phyloP scores from a whole-genome alignment of 1,139 yeast species.

The Nematodospora anomalae region DNA sequence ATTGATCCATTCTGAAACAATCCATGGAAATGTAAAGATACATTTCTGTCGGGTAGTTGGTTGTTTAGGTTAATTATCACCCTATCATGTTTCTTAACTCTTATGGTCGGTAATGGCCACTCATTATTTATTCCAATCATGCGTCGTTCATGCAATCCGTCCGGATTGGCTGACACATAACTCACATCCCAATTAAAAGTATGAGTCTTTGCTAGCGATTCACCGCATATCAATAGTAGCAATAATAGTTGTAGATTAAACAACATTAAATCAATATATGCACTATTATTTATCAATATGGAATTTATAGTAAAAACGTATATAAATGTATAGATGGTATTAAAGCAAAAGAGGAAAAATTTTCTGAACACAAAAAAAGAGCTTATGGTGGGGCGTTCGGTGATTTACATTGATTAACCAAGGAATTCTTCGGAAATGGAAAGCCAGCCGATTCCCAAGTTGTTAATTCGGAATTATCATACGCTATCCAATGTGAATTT shows the following conservation, averaged over 20 bases:
- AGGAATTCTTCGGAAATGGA: slow-evolving; percentile 22
- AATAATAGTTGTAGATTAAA: slow-evolving; percentile 1
- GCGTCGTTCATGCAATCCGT: slow-evolving; percentile 63
- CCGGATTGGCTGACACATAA: slow-evolving; percentile 73
- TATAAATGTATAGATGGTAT: background rate
- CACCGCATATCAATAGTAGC: background rate
- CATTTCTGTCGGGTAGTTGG: slow-evolving; percentile 62
- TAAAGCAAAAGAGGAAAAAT: background rate
- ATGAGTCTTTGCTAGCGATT: slow-evolving; percentile 52
- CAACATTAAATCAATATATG: background rate
- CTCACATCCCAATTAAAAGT: slow-evolving; percentile 71
- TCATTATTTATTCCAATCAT: slow-evolving; percentile 79
- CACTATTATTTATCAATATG: background rate
- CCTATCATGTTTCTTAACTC: slow-evolving; percentile 75
- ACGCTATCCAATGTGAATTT: slow-evolving; percentile 24
- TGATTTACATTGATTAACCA: slow-evolving; percentile 19
- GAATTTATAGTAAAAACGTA: slow-evolving; percentile 1
- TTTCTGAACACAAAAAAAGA: too few relatives aligned
- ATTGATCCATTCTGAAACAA: slow-evolving; percentile 72
- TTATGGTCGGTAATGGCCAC: slow-evolving; percentile 83
- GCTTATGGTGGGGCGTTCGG: background rate
- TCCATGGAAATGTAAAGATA: slow-evolving; percentile 91
- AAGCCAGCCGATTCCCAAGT: slow-evolving; percentile 30
- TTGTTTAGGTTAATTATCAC: slow-evolving; percentile 67
- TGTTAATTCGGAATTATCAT: slow-evolving; percentile 24